These are phyloP conservation scores for Hanseniaspora hatyaiensis DNA, from an alignment of 805 yeast species.

Conservation along the genomic window DNA sequence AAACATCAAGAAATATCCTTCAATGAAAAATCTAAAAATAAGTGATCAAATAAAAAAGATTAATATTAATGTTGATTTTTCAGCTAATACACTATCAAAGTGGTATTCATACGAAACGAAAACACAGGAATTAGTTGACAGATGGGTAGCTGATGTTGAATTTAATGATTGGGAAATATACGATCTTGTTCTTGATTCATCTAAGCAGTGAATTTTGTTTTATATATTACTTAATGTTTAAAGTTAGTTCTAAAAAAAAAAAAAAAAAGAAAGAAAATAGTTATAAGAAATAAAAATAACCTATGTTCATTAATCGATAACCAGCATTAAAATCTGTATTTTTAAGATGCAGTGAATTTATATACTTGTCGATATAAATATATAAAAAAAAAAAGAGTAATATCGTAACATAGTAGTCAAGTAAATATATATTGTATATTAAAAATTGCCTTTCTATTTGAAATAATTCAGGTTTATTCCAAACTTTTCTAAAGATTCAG, in stretches of 20 bases:
- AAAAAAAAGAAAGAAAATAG: too few relatives aligned
- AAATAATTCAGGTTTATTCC: background rate
- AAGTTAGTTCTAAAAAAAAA: background rate
- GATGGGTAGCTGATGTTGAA: constrained; percentile 8
- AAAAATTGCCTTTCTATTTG: background rate
- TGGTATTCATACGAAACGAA: constrained; percentile 12
- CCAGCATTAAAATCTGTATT: too few relatives aligned
- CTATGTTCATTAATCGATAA: too few relatives aligned
- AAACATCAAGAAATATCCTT: constrained; percentile 1
- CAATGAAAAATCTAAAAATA: background rate
- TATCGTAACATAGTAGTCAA: too few relatives aligned
- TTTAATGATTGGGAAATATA: constrained; percentile 13
- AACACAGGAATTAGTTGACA: background rate
- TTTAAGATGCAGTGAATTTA: too few relatives aligned
- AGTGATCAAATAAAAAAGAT: background rate
- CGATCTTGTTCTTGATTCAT: background rate
- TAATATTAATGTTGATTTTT: background rate
- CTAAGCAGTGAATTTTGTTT: background rate
- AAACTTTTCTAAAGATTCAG: background rate
- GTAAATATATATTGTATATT: too few relatives aligned
- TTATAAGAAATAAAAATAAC: too few relatives aligned
- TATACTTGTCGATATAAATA: too few relatives aligned
- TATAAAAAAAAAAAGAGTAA: too few relatives aligned
- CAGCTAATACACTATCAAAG: background rate
- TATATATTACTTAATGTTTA: too few relatives aligned